A percentile compares a stretch with the other conserved stretches of the same genome.
Conservation (phyloP, 495 filamentous ascomycete genomes). For the Hypoxylon intermedium region DNA sequence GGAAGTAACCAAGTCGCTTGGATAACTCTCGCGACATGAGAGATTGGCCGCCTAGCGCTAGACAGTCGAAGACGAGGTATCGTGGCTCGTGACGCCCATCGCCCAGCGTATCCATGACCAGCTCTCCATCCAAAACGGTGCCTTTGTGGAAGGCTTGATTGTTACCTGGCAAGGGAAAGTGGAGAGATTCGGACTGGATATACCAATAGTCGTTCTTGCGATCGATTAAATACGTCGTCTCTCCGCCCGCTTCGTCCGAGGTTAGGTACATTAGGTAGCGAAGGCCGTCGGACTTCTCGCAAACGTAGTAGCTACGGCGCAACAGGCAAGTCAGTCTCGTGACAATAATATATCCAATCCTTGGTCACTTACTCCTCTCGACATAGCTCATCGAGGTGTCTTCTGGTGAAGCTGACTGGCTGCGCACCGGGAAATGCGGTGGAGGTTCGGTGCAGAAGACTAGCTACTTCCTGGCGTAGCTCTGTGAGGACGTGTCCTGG, state of each 20-base stretch:
- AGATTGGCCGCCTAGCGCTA: conserved; percentile 77
- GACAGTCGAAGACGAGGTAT: conserved; percentile 91
- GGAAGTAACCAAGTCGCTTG: conserved; percentile 87
- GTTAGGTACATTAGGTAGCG: conserved; percentile 92
- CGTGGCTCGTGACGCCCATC: conserved; percentile 71
- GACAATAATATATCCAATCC: neutral
- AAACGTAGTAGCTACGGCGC: conserved; percentile 79
- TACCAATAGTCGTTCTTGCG: conserved; percentile 96
- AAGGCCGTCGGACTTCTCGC: conserved; percentile 97
- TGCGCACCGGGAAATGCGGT: conserved; percentile 88
- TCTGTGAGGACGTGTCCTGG: conserved; percentile 61
- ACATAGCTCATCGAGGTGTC: conserved; percentile 79
- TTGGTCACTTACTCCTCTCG: conserved; percentile 66
- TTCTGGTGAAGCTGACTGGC: conserved; percentile 84
- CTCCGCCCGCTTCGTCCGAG: conserved; percentile 61
- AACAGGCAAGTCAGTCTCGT: conserved; percentile 4
- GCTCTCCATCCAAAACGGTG: conserved; percentile 90
- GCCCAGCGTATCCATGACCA: conserved; percentile 77
- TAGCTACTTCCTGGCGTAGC: conserved; percentile 76
- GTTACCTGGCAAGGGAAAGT: conserved; percentile 76
- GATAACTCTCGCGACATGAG: conserved; percentile 80
- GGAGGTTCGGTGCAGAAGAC: conserved; percentile 71
- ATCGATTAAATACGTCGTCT: conserved; percentile 81
- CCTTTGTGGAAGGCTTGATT: conserved; percentile 72
- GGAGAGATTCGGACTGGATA: conserved; percentile 67